These are phyloP conservation scores for Sclerotinia minor DNA, from an alignment of 2,329 filamentous ascomycete species.

Conservation along the genomic window DNA sequence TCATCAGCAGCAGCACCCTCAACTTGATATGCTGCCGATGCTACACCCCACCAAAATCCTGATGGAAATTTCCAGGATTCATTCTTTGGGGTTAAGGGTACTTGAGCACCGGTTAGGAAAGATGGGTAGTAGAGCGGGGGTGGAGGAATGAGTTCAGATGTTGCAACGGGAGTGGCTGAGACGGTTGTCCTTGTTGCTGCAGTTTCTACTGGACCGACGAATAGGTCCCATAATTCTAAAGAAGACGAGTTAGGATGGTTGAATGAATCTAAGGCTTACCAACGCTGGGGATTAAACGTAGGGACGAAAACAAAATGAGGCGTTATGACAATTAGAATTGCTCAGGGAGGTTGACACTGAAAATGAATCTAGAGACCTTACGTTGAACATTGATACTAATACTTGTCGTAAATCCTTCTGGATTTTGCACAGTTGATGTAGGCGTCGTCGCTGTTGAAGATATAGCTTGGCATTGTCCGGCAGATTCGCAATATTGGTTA, in stretches of 20 bases:
- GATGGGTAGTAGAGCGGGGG: constrained; percentile 32
- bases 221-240: constrained; percentile 33
- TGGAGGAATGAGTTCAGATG: constrained; percentile 34
- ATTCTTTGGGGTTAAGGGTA: constrained; percentile 29
- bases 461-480: background rate
- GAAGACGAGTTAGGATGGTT: background rate
- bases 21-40: constrained; percentile 50
- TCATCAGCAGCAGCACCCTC: constrained; percentile 50
- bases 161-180: constrained; percentile 34
- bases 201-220: constrained; percentile 33
- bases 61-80: constrained; percentile 36
- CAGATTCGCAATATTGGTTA: constrained; percentile 1
- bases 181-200: constrained; percentile 35
- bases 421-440: constrained; percentile 25
- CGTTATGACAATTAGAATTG: background rate
- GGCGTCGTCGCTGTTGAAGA: constrained; percentile 3
- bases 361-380: constrained; percentile 7
- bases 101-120: constrained; percentile 30
- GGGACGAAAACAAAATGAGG: background rate
- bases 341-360: background rate
- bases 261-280: constrained; percentile 24
- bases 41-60: constrained; percentile 52
- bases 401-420: constrained; percentile 29
- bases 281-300: background rate
- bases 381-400: constrained; percentile 30